A percentile compares a stretch with the other conserved stretches of the same genome.
These are phyloP conservation scores for Trichoderma koningiopsis DNA, from an alignment of 2,329 filamentous ascomycete species.

Conservation along the genomic window DNA sequence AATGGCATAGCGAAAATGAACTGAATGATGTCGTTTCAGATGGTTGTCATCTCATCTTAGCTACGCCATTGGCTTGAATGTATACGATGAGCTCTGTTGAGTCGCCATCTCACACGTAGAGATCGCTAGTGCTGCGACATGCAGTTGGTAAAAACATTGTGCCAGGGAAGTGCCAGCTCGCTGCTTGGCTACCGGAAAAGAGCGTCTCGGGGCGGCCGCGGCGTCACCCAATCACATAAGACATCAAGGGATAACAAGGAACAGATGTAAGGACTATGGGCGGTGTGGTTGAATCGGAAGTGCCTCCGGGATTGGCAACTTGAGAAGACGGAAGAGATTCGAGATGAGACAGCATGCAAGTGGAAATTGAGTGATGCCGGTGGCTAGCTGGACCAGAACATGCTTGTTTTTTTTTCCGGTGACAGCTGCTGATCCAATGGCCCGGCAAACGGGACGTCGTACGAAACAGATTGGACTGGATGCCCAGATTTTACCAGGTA, in stretches of 20 bases:
- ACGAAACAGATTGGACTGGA: neutral
- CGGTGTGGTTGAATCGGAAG: conserved; percentile 1
- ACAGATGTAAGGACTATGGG: neutral
- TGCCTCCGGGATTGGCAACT: neutral
- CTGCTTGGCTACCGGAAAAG: neutral
- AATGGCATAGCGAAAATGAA: neutral
- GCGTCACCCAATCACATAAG: conserved; percentile 1
- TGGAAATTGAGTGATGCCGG: neutral
- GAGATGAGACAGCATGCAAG: conserved; percentile 20
- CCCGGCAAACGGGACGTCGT: conserved; percentile 17
- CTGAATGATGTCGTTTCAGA: neutral
- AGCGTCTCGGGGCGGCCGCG: neutral
- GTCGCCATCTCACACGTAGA: conserved; percentile 17
- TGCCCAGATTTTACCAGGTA: neutral
- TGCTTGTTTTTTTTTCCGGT: neutral
- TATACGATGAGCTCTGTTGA: neutral
- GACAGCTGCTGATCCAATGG: conserved; percentile 3
- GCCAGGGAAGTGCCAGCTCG: neutral
- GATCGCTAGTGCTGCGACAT: neutral
- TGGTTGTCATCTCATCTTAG: neutral
- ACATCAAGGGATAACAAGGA: conserved; percentile 8
- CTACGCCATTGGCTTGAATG: neutral
- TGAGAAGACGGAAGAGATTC: neutral
- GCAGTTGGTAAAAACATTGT: neutral
- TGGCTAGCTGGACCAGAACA: conserved; percentile 24